Percentiles rank a stretch among this genome's conserved stretches.
phyloP scores from a whole-genome alignment of 2,329 filamentous ascomycete species.

The Emydomyces testavorans region DNA sequence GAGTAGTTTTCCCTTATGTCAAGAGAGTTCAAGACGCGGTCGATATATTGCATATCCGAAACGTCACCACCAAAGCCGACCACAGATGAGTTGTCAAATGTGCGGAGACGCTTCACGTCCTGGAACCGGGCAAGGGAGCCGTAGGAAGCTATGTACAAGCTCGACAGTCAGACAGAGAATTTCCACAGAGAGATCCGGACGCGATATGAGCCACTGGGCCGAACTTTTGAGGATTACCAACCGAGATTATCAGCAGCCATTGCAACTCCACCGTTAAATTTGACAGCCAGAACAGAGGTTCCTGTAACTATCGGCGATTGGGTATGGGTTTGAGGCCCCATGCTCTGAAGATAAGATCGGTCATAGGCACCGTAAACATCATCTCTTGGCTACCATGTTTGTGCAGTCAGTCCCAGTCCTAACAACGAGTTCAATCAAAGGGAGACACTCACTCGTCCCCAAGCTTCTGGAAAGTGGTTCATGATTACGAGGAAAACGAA shows the following conservation, averaged over 20 bases:
- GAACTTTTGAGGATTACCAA: constrained; percentile 28
- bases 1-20: constrained; percentile 73
- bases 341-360: constrained; percentile 62
- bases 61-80: constrained; percentile 95
- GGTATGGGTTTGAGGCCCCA: constrained; percentile 68
- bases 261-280: constrained; percentile 92
- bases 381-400: constrained; percentile 64
- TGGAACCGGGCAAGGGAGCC: constrained; percentile 94
- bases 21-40: constrained; percentile 76
- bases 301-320: constrained; percentile 90
- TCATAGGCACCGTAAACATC: constrained; percentile 95
- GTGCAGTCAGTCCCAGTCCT: background rate
- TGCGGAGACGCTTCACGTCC: constrained; percentile 86
- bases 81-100: constrained; percentile 71
- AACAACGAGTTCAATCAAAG: background rate
- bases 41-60: constrained; percentile 97
- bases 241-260: constrained; percentile 95
- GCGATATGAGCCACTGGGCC: background rate
- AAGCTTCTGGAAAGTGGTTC: constrained; percentile 56
- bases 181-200: background rate
- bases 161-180: constrained; percentile 5
- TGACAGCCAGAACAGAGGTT: constrained; percentile 87
- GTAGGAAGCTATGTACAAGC: constrained; percentile 62
- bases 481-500: constrained; percentile 28
- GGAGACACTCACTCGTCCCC: constrained; percentile 49